These are phyloP conservation scores for Phellopilus nigrolimitatus DNA, from an alignment of 1,284 basidiomycete species.

Conservation along the genomic window DNA sequence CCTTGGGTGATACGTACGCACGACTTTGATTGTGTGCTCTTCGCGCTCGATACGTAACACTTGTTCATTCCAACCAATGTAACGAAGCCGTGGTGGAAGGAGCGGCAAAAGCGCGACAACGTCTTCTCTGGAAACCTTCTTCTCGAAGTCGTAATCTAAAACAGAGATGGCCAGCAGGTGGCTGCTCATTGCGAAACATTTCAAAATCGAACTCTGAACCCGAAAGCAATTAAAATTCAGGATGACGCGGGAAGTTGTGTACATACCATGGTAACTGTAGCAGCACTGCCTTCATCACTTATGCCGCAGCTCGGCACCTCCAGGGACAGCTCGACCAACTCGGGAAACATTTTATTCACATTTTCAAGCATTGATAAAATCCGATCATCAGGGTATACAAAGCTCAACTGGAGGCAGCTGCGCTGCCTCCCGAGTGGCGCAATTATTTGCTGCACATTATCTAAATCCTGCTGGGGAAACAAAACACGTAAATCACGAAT, in stretches of 20 bases:
- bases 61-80: slow-evolving; percentile 13
- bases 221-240: neutral
- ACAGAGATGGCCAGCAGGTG: slow-evolving; percentile 12
- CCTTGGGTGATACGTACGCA: slow-evolving; percentile 8
- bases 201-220: neutral
- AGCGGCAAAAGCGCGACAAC: neutral
- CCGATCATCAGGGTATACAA: slow-evolving; percentile 11
- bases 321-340: slow-evolving; percentile 14
- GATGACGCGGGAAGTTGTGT: neutral
- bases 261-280: slow-evolving; percentile 2
- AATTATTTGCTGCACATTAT: neutral
- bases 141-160: neutral
- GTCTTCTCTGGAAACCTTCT: neutral
- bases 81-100: slow-evolving; percentile 6
- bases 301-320: slow-evolving; percentile 12
- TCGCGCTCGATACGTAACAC: slow-evolving; percentile 10
- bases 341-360: slow-evolving; percentile 8
- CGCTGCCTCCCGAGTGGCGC: slow-evolving; percentile 3
- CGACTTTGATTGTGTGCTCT: neutral
- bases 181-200: slow-evolving; percentile 6
- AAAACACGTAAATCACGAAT: slow-evolving; percentile 13
- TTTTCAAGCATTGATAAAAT: slow-evolving; percentile 1
- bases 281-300: no score
- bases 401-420: slow-evolving; percentile 12
- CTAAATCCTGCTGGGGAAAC: slow-evolving; percentile 9